Conservation (phyloP, 345 rosid species). For the Arabidopsis suecica region DNA sequence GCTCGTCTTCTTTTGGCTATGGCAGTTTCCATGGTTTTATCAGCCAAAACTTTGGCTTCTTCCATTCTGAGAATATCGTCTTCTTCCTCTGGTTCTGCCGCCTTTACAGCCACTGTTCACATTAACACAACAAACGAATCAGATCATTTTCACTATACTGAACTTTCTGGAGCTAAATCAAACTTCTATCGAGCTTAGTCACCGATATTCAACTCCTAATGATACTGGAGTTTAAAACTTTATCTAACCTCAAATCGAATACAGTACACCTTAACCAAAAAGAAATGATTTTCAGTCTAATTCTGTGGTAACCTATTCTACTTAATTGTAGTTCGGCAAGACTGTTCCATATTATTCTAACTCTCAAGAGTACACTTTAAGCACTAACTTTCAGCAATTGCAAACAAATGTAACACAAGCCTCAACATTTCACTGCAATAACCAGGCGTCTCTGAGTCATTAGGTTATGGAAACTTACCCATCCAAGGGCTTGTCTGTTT, state of each 20-base stretch:
- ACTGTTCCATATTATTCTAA: slow-evolving; percentile 15
- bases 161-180: not conserved
- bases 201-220: not conserved
- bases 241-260: slow-evolving; percentile 8
- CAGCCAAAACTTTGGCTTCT: slow-evolving; percentile 59
- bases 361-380: not conserved
- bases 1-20: slow-evolving; percentile 65
- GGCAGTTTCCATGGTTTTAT: slow-evolving; percentile 54
- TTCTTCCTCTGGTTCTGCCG: slow-evolving; percentile 59
- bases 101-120: slow-evolving; percentile 48
- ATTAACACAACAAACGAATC: slow-evolving; percentile 6
- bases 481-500: slow-evolving; percentile 61
- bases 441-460: not conserved
- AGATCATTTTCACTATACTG: slow-evolving; percentile 1
- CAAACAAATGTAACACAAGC: slow-evolving; percentile 19
- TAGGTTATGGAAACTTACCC: slow-evolving; percentile 48
- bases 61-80: slow-evolving; percentile 51
- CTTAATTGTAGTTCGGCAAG: slow-evolving; percentile 2
- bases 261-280: not conserved
- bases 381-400: slow-evolving; percentile 7
- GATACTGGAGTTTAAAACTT: not conserved
- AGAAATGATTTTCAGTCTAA: not conserved
- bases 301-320: slow-evolving; percentile 22
- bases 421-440: not conserved
- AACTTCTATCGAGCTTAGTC: not conserved